Evolutionary conservation across 1,284 basidiomycete genomes (phyloP).

Genomic region (Cystobasidium slooffiae): DNA sequence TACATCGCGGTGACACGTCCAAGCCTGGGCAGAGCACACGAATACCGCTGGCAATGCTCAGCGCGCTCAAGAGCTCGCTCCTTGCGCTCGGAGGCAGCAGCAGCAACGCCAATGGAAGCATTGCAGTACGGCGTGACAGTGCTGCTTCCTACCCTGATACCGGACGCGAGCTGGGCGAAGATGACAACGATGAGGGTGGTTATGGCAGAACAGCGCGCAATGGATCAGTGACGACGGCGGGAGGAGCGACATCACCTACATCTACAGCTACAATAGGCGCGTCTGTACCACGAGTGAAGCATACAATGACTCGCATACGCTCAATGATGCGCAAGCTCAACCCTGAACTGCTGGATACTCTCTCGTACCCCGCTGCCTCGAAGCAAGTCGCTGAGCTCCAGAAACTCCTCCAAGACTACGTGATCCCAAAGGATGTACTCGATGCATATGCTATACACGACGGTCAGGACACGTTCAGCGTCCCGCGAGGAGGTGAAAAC

Average conservation of each 20-base stretch:
- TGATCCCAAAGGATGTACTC: slow-evolving; percentile 51
- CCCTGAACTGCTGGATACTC: slow-evolving; percentile 50
- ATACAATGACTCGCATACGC: slow-evolving; percentile 48
- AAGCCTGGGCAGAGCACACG: not conserved
- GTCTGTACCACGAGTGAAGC: slow-evolving; percentile 44
- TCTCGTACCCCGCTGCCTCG: slow-evolving; percentile 43
- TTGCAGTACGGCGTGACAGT: slow-evolving; percentile 8
- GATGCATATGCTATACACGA: slow-evolving; percentile 53
- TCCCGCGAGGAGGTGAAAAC: slow-evolving; percentile 42
- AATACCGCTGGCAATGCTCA: slow-evolving; percentile 11
- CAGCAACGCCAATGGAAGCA: slow-evolving; percentile 8
- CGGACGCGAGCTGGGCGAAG: not conserved
- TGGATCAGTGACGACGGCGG: not conserved
- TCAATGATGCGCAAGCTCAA: slow-evolving; percentile 45
- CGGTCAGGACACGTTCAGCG: slow-evolving; percentile 52
- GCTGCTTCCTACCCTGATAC: slow-evolving; percentile 22
- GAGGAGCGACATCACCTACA: not conserved
- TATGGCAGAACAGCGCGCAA: slow-evolving; percentile 15
- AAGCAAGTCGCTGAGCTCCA: slow-evolving; percentile 30
- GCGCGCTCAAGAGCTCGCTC: slow-evolving; percentile 13
- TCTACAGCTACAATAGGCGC: slow-evolving; percentile 18
- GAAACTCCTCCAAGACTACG: slow-evolving; percentile 48
- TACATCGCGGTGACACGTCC: not conserved
- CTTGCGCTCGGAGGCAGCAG: slow-evolving; percentile 1
- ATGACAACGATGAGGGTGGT: slow-evolving; percentile 10